phyloP scores from a whole-genome alignment of 2,329 filamentous ascomycete genomes.

The Apiospora malaysiana region DNA sequence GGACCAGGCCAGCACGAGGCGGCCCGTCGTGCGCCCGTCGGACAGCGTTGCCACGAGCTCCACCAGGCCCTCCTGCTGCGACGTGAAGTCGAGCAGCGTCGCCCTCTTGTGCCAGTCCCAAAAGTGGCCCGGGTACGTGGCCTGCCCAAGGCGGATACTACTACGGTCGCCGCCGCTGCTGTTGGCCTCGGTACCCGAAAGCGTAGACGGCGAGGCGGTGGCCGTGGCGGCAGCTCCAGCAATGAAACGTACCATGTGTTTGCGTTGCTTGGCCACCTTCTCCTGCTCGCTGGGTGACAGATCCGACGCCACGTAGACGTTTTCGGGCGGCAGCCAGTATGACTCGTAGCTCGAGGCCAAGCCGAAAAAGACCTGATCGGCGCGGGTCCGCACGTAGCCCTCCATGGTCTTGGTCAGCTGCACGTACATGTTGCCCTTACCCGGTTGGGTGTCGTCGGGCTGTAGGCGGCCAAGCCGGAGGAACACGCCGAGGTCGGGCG shows the following conservation, averaged over 20 bases:
- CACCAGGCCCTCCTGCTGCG: constrained; percentile 6
- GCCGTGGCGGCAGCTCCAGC: neutral
- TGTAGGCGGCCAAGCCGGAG: constrained; percentile 10
- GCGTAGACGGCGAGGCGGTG: neutral
- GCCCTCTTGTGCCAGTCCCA: neutral
- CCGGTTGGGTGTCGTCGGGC: neutral
- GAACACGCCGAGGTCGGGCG: constrained; percentile 1
- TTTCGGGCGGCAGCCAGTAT: constrained; percentile 18
- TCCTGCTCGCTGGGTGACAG: constrained; percentile 3
- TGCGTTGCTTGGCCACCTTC: constrained; percentile 4
- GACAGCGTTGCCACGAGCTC: neutral
- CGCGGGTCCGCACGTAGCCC: constrained; percentile 11
- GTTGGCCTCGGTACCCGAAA: neutral
- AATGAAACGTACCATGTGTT: neutral
- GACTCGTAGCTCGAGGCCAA: neutral
- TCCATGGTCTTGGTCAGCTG: constrained; percentile 18
- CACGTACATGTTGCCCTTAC: constrained; percentile 7
- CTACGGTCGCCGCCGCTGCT: neutral
- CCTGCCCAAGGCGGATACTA: neutral
- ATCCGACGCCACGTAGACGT: constrained; percentile 9
- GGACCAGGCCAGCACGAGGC: neutral
- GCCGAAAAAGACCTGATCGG: neutral
- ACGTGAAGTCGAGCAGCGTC: constrained; percentile 3
- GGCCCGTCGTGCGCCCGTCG: neutral
- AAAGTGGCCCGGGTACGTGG: constrained; percentile 1